These are phyloP conservation scores for Ceratobasidium sp. DNA, from an alignment of 1,284 basidiomycete genomes.

Conservation along the genomic window DNA sequence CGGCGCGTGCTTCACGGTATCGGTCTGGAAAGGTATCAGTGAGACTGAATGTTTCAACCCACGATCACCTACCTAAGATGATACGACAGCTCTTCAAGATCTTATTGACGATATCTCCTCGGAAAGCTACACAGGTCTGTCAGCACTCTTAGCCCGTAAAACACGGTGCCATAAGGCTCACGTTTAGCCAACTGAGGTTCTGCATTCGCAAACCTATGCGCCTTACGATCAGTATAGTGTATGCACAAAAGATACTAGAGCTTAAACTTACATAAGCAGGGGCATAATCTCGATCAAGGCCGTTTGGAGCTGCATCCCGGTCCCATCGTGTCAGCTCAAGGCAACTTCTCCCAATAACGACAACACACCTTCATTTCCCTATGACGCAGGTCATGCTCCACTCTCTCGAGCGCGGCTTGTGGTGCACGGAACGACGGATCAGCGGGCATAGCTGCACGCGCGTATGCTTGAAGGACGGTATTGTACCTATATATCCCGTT, in stretches of 20 bases:
- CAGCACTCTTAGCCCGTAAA: no score
- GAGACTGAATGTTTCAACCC: background rate
- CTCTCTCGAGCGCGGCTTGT: conserved; percentile 52
- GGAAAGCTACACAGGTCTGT: conserved; percentile 48
- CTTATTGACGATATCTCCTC: conserved; percentile 49
- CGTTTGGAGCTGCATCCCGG: conserved; percentile 53
- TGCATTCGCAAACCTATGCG: conserved; percentile 54
- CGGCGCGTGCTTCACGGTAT: conserved; percentile 53
- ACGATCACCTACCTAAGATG: conserved; percentile 50
- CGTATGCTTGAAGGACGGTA: conserved; percentile 55
- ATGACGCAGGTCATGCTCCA: conserved; percentile 55
- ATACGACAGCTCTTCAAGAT: conserved; percentile 54
- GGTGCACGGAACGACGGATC: conserved; percentile 52
- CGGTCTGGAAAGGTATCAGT: conserved; percentile 49
- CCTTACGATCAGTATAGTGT: background rate
- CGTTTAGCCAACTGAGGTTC: conserved; percentile 51
- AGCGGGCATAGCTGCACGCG: conserved; percentile 51
- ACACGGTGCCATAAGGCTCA: background rate
- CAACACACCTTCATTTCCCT: conserved; percentile 53
- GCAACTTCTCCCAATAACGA: background rate
- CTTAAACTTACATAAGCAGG: conserved; percentile 53
- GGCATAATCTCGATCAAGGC: conserved; percentile 56
- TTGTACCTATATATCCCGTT: conserved; percentile 53
- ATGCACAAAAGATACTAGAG: background rate
- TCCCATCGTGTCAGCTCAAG: background rate